Evolutionary conservation across 225 moss, liverwort and hornwort species (phyloP).

Genomic region (Pseudoscleropodium purum): DNA sequence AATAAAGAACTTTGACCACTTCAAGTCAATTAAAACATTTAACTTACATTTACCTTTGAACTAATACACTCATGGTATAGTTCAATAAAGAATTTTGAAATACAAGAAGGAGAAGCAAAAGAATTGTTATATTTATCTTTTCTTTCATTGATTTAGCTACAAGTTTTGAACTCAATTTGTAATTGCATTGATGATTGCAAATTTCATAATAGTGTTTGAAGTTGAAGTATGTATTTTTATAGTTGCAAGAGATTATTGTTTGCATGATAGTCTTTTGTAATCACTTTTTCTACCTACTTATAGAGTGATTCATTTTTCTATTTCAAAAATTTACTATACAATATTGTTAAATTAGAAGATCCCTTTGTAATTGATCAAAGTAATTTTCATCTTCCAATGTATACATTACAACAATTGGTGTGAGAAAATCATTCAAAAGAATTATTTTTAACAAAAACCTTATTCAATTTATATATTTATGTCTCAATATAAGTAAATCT

Average conservation of each 20-base stretch:
- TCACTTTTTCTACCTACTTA: not conserved
- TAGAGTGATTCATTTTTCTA: not conserved
- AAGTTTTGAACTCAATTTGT: not conserved
- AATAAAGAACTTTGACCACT: not conserved
- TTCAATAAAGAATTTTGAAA: not conserved
- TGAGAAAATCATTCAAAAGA: not conserved
- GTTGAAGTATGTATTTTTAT: not conserved
- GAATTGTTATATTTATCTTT: not conserved
- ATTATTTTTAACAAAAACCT: not conserved
- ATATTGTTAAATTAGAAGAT: not conserved
- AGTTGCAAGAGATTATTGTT: not conserved
- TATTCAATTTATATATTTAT: not conserved
- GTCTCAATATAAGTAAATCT: not conserved
- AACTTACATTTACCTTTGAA: not conserved
- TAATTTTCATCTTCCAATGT: not conserved
- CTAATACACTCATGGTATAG: not conserved
- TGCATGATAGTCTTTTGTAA: fast-evolving
- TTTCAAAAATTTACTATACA: not conserved
- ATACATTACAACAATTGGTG: not conserved
- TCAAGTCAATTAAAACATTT: not conserved
- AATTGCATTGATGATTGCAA: not conserved
- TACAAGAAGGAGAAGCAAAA: not conserved
- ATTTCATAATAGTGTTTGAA: not conserved
- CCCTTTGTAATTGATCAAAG: not conserved
- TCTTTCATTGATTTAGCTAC: not conserved